Base-by-base conservation (phyloP, 306 rosid species). In the Gynostemma pentaphyllum region DNA sequence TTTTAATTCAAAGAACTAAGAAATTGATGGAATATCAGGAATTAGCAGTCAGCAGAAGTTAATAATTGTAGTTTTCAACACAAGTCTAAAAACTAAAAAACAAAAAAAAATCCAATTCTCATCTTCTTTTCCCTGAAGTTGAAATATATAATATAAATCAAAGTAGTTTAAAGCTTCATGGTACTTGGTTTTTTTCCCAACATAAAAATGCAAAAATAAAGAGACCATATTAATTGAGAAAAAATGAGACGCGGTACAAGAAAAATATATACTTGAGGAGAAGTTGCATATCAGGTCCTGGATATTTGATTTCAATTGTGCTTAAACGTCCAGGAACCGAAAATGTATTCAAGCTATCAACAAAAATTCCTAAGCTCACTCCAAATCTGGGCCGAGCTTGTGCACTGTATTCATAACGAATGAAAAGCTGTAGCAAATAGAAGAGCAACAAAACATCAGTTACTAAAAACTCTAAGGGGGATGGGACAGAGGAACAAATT, bases 221-320 rank as follows among this genome's bases (percentile, higher is more conserved):
- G 16, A 57, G 18, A 2, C 1, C 7, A 32, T 18, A 37, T 11
- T 7, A 41, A 26, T n/a, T 14, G 52, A 62, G 36, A 15, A 6
- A 12, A 37, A 47, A 18, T 9, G 32, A 24, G 15, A 61, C 18
- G 49, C 7, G 29, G 23, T 24, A 26, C 9, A 68, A 4, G 67
- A 19, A 24, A 42, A 62, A 2, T 32, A 74, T 83, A 68, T 72
- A 91, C 97, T 80, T 91, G 75, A 91, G 86, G 74, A 88, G 89
- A 74, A 91, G 72, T 75, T 91, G 98, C 98, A 88, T 91, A 62
- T 91, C 96, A 47, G 92, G 92, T 32, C 95, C 98, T 0, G 98
- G 98, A 75, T 91, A 91, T 37, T 71, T 86, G 79, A 91, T 77
- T 76, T 87, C 89, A 55, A 88, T 68, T 23, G 75, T 13, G 64